Evolutionary conservation across 352 stramenopile genomes (phyloP), one percentile per base, ranked within the genome.

Genomic region (Salisapilia sapeloensis): DNA sequence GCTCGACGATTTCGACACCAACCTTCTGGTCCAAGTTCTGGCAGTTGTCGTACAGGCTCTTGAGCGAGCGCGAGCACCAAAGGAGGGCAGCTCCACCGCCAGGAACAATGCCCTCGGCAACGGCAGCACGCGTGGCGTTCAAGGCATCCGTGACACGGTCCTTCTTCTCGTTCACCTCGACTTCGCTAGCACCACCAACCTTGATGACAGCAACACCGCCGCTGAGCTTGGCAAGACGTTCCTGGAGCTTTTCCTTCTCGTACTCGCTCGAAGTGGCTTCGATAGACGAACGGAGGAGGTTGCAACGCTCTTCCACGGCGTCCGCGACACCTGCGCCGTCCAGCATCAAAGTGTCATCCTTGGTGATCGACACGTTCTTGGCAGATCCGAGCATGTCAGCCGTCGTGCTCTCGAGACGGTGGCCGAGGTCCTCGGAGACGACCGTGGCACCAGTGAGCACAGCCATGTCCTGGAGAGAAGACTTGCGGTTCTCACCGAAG

Each of bases 401-500:
- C 18, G 77, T 96, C 22, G 86, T 87, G 35, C 94, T 95, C 60
- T 99, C 96, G 10, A 99, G 77, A 44, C 96, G 98, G 67, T 99
- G 89, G 35, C 95, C 95, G 31, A 98, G 62, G 50, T 99, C 96
- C 60, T 99, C 89, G 35, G 87, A 98, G 42, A 99, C 87, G 28
- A 99, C 93, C 26, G 87, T 96, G 34, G 70, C 90, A 33, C 96
- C 96, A 6, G 96, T 99, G 11, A 99, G 67, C 46, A 98, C 87
- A 19, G 96, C 96, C 63, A 99, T 92, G 61, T 99, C 96, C 71
- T 99, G 94, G 48, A 99, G 86, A 44, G 89, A 96, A 20, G 94
- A 93, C 80, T 99, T 99, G 47, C 96, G 91, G 78, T 99, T 99
- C 74, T 99, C 95, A 33, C 96, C 96, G 42, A 99, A 99, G 53